These are phyloP conservation scores for Durio zibethinus DNA, from an alignment of 345 rosid genomes.

Conservation along the genomic window DNA sequence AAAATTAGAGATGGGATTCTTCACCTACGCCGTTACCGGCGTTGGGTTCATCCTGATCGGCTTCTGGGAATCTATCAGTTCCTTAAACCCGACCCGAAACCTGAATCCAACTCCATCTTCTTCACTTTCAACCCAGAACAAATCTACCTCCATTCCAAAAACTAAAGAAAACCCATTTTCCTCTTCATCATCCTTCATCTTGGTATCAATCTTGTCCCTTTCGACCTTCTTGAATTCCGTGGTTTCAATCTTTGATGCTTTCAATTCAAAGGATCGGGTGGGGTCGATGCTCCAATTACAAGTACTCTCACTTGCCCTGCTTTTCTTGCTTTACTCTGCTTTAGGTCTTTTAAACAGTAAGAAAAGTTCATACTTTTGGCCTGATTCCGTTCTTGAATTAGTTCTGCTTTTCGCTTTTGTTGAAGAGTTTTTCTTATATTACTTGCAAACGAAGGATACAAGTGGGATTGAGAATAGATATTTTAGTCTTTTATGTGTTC, in stretches of 20 bases:
- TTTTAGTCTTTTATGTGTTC: conserved; percentile 84
- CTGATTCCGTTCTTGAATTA: conserved; percentile 44
- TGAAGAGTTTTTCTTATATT: conserved; percentile 76
- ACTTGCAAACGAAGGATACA: conserved; percentile 68
- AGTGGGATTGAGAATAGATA: conserved; percentile 68
- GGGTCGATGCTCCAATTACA: conserved; percentile 73
- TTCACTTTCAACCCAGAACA: conserved; percentile 34
- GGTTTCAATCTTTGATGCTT: conserved; percentile 51
- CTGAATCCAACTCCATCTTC: conserved; percentile 15
- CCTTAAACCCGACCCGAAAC: conserved; percentile 26
- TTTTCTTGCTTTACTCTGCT: conserved; percentile 61
- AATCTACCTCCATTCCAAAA: conserved; percentile 2
- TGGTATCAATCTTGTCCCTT: conserved; percentile 41
- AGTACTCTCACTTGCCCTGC: conserved; percentile 47
- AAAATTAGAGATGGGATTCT: conserved; percentile 49
- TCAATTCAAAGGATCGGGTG: conserved; percentile 48
- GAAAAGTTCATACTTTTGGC: conserved; percentile 36
- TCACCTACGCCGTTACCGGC: conserved; percentile 47
- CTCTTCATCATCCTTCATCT: conserved; percentile 17
- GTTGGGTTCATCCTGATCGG: conserved; percentile 67
- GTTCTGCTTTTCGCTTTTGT: conserved; percentile 68
- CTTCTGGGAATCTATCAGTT: conserved; percentile 45
- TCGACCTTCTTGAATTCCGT: conserved; percentile 52
- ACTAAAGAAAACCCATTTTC: conserved; percentile 14
- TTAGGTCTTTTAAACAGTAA: conserved; percentile 37